Percentiles rank a stretch among this genome's conserved stretches.
Evolutionary conservation across 148 eudicot species (phyloP).

Genomic region (Rhododendron kiyosumense): DNA sequence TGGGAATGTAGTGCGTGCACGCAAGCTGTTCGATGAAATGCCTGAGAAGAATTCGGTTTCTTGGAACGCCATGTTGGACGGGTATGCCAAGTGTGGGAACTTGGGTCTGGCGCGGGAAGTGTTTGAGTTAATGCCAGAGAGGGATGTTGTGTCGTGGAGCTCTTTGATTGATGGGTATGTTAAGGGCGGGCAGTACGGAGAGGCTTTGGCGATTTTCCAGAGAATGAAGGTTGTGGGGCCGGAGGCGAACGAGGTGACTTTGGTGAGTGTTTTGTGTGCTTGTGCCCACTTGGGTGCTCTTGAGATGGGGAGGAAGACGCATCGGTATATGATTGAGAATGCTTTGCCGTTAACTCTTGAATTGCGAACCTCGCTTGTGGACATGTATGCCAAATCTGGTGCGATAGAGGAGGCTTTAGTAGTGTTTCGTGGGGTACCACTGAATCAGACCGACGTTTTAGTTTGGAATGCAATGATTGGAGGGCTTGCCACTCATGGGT

Average conservation of each 20-base stretch:
- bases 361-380: conserved; percentile 67
- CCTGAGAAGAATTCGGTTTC: conserved; percentile 45
- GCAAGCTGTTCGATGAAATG: conserved; percentile 80
- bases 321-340: conserved; percentile 47
- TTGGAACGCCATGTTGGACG: conserved; percentile 79
- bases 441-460: conserved; percentile 51
- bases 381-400: conserved; percentile 95
- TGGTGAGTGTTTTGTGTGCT: conserved; percentile 87
- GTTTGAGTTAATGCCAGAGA: conserved; percentile 60
- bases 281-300: conserved; percentile 87
- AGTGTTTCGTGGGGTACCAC: conserved; percentile 50
- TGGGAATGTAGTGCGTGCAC: conserved; percentile 36
- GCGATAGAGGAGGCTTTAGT: conserved; percentile 61
- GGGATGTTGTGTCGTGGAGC: conserved; percentile 89
- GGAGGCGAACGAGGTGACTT: conserved; percentile 80
- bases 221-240: conserved; percentile 48
- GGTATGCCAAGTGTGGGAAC: conserved; percentile 73
- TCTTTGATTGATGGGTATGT: conserved; percentile 84
- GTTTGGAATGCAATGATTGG: conserved; percentile 88
- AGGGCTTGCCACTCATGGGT: conserved; percentile 83
- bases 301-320: conserved; percentile 66
- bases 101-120: conserved; percentile 42
- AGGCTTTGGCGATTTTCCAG: conserved; percentile 61
- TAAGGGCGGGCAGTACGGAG: conserved; percentile 48
- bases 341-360: conserved; percentile 47